A percentile compares a stretch with the other conserved stretches of the same genome.
Evolutionary conservation across 441 rosid species (phyloP).

Genomic region (Melastoma candidum): DNA sequence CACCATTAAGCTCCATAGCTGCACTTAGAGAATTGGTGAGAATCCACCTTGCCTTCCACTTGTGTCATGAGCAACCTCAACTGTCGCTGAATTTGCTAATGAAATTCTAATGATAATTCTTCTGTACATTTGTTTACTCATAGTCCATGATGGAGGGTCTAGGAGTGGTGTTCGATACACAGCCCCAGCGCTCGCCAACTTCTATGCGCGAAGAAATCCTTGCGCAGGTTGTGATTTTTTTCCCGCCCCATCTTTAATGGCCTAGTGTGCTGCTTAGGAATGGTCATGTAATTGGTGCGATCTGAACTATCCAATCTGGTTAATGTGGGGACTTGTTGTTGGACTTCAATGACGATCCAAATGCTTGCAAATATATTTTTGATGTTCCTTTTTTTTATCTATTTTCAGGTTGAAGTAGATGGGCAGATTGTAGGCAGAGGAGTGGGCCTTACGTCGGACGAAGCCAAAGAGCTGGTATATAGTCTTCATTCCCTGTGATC

Average conservation of each 20-base stretch:
- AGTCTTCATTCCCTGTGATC: slow-evolving; percentile 2
- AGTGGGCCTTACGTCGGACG: slow-evolving; percentile 88
- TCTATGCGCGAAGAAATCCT: slow-evolving; percentile 65
- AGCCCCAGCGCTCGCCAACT: slow-evolving; percentile 44
- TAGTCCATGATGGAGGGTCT: slow-evolving; percentile 86
- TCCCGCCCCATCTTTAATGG: background rate
- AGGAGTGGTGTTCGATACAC: slow-evolving; percentile 51
- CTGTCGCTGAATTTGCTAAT: background rate
- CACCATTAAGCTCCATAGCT: slow-evolving; percentile 47
- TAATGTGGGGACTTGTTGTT: background rate
- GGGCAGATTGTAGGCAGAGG: slow-evolving; percentile 89
- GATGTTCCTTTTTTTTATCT: slow-evolving; percentile 1
- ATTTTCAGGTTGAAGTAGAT: slow-evolving; percentile 78
- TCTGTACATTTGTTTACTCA: slow-evolving; percentile 2
- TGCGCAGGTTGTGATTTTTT: slow-evolving; percentile 57
- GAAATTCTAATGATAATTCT: background rate
- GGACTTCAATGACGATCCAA: background rate
- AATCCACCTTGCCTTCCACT: slow-evolving; percentile 13
- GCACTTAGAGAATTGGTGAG: slow-evolving; percentile 91
- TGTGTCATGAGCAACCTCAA: background rate
- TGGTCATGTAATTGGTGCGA: background rate
- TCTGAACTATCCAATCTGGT: background rate
- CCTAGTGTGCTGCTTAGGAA: slow-evolving; percentile 5
- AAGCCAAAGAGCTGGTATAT: slow-evolving; percentile 83
- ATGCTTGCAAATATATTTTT: background rate